phyloP scores from a whole-genome alignment of 805 yeast genomes.

The Monosporozyma yasuniensis region DNA sequence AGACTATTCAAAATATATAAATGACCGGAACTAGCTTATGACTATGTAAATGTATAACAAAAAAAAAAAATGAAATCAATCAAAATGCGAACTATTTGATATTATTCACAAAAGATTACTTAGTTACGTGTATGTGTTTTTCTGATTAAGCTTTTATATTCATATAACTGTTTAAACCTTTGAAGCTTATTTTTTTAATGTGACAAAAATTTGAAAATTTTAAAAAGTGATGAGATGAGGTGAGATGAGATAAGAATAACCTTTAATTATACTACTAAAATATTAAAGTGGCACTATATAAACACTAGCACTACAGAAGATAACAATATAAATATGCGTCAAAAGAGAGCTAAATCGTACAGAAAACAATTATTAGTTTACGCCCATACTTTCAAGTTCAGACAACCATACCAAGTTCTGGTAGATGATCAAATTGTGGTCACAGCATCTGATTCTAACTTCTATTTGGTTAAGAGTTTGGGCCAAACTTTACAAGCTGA shows the following conservation, averaged over 20 bases:
- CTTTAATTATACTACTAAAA: background rate
- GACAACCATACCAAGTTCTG: slow-evolving; percentile 86
- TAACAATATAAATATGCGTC: slow-evolving; percentile 54
- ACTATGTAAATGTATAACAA: background rate
- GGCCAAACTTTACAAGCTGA: slow-evolving; percentile 75
- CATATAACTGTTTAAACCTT: no score
- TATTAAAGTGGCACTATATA: background rate
- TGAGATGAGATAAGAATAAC: background rate
- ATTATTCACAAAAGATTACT: no score
- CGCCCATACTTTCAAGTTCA: slow-evolving; percentile 77
- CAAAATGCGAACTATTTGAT: no score
- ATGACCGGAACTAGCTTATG: background rate
- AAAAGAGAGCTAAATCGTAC: slow-evolving; percentile 89
- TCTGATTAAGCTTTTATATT: no score
- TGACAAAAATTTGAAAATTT: background rate
- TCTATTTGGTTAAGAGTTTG: slow-evolving; percentile 74
- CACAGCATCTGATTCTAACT: slow-evolving; percentile 56
- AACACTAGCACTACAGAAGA: background rate
- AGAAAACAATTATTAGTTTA: slow-evolving; percentile 86
- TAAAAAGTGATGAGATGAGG: background rate
- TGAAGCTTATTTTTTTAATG: background rate
- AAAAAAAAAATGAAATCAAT: background rate
- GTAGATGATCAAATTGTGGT: slow-evolving; percentile 74
- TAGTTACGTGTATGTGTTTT: no score
- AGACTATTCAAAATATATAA: slow-evolving; percentile 20